Evolutionary conservation across 495 filamentous ascomycete species (phyloP).

Genomic region (Aspergillus incahuasiensis): DNA sequence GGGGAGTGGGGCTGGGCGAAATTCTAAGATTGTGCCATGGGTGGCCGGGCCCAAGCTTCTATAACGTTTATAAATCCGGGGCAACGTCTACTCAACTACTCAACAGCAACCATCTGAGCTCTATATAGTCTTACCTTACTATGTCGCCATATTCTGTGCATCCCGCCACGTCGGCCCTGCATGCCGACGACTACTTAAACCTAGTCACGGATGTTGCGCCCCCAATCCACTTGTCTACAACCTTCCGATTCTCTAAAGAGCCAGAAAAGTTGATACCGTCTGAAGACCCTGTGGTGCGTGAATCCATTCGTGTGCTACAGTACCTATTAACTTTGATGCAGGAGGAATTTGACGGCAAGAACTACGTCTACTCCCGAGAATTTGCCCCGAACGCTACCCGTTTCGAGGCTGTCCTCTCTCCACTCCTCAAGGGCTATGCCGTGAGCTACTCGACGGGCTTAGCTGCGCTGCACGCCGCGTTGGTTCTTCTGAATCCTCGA

Average conservation of each 20-base stretch:
- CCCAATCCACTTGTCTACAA: slow-evolving; percentile 81
- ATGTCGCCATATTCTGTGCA: neutral
- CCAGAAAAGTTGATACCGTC: slow-evolving; percentile 55
- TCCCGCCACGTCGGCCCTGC: slow-evolving; percentile 65
- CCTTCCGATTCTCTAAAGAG: slow-evolving; percentile 71
- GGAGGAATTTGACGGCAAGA: slow-evolving; percentile 25
- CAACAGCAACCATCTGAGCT: neutral
- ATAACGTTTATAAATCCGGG: neutral
- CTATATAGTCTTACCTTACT: neutral
- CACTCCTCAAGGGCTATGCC: slow-evolving; percentile 61
- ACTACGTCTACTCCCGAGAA: slow-evolving; percentile 71
- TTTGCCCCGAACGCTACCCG: slow-evolving; percentile 71
- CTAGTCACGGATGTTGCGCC: slow-evolving; percentile 72
- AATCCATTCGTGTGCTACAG: no score
- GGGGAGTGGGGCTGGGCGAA: slow-evolving; percentile 13
- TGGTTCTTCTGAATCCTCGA: slow-evolving; percentile 72
- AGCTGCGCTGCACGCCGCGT: slow-evolving; percentile 76
- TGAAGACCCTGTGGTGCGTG: slow-evolving; percentile 30
- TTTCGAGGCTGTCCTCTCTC: slow-evolving; percentile 74
- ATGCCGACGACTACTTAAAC: slow-evolving; percentile 79
- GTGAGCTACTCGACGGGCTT: slow-evolving; percentile 85
- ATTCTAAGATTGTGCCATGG: neutral
- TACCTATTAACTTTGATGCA: slow-evolving; percentile 15
- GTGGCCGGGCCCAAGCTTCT: neutral
- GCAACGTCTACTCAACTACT: neutral